Evolutionary conservation across 345 rosid species (phyloP).

Genomic region (Abelmoschus esculentus): DNA sequence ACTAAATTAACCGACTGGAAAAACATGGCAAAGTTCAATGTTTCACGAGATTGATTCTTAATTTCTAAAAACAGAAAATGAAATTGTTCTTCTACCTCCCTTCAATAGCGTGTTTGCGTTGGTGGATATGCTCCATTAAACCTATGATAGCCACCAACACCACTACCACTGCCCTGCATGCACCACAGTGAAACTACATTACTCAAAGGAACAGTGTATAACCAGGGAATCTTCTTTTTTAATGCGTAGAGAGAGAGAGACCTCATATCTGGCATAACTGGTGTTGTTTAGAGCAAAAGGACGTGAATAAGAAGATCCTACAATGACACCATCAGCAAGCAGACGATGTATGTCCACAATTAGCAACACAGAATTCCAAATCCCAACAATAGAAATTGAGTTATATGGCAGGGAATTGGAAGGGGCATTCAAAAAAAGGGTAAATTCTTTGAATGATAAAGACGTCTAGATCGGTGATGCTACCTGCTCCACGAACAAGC

Average conservation of each 20-base stretch:
- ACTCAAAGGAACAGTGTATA: background rate
- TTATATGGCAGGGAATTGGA: background rate
- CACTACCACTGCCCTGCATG: background rate
- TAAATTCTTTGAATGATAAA: background rate
- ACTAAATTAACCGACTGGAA: no score
- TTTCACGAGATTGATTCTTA: background rate
- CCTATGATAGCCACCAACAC: background rate
- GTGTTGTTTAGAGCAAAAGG: background rate
- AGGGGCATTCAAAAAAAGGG: background rate
- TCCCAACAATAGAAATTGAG: background rate
- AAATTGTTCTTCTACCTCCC: background rate
- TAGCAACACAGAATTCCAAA: background rate
- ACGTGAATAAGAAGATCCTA: constrained; percentile 8
- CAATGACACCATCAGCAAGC: background rate
- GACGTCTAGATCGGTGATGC: background rate
- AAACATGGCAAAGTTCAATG: background rate
- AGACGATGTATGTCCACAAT: background rate
- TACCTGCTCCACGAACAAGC: constrained; percentile 15
- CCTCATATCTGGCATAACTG: constrained; percentile 11
- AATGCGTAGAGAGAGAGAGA: background rate
- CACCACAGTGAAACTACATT: background rate
- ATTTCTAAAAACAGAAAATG: background rate
- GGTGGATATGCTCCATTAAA: background rate
- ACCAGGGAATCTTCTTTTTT: background rate
- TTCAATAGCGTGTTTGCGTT: background rate